Evolutionary conservation across 768 basidiomycete species (phyloP), one percentile per base, ranked within the genome.

Genomic region (Lentinula boryana): DNA sequence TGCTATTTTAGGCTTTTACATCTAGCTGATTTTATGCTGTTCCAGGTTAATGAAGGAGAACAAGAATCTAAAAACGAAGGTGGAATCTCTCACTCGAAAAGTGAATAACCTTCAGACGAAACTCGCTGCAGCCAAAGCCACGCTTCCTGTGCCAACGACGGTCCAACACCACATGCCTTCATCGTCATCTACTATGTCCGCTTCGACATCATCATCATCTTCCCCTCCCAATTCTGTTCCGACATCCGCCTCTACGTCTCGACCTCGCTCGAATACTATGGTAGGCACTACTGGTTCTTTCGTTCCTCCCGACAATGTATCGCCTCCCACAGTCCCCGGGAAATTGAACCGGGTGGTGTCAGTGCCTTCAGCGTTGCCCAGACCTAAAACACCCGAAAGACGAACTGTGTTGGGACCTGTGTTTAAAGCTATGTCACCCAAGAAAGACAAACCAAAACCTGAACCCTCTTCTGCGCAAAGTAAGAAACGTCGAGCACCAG

Each of bases 31-130:
- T 38, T 43, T 36, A 52, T 52, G 27, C 64, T 56, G 63, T 60
- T 15, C 63, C 65, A 93, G 91, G 65, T 83, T 89, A 70, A 69
- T 89, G 63, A 92, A 91, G 71, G 85, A 87, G 64, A 91, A 89
- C 74, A 92, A 91, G 76, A 91, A 88, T 65, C 76, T 93, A 27
- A 75, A 75, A 2, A 75, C 74, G 60, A 91, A 87, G 71, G 84
- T 90, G 41, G 91, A 92, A 60, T 76, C 81, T 9, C 75, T 93
- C 32, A 85, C 81, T 58, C 83, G 89, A 55, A 93, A 91, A 69
- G 82, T 88, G 44, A 86, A 88, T 64, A 84, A 78, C 56, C 70
- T 91, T 63, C 89, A 93, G 69, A 75, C 80, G 15, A 92, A 89
- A 68, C 71, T 91, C 40, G 73, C 80, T 2, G 80, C 79, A 2